Evolutionary conservation across 345 rosid species (phyloP).

Genomic region (Hirschfeldia incana): DNA sequence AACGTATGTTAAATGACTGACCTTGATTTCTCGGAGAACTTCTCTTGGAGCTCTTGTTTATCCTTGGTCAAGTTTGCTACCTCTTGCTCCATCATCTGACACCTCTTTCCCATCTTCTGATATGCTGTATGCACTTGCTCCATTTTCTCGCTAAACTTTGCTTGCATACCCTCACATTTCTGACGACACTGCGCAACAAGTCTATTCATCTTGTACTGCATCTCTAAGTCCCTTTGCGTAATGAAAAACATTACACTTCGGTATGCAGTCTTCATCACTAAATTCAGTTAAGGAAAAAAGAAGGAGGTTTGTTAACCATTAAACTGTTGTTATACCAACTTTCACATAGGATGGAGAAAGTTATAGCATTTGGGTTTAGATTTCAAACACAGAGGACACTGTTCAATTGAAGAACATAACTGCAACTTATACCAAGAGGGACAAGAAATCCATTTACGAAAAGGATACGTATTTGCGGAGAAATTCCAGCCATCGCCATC

Average conservation of each 20-base stretch:
- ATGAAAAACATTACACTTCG: conserved; percentile 84
- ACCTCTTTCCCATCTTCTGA: conserved; percentile 82
- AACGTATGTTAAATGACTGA: conserved; percentile 26
- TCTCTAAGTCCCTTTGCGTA: conserved; percentile 87
- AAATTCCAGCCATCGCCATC: conserved; percentile 94
- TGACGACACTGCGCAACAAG: conserved; percentile 76
- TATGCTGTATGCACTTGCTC: conserved; percentile 91
- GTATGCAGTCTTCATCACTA: conserved; percentile 93
- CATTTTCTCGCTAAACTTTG: conserved; percentile 82
- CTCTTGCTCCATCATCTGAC: conserved; percentile 95
- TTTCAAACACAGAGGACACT: not conserved
- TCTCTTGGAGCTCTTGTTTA: conserved; percentile 94
- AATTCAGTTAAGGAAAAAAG: conserved; percentile 47
- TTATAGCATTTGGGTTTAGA: not conserved
- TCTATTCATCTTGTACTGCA: conserved; percentile 88
- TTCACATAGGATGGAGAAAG: not conserved
- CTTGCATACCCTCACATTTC: conserved; percentile 89
- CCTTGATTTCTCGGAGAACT: conserved; percentile 93
- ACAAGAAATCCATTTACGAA: conserved; percentile 41
- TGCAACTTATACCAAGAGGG: conserved; percentile 5
- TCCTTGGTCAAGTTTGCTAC: conserved; percentile 78
- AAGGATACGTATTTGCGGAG: conserved; percentile 94
- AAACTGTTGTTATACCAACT: not conserved
- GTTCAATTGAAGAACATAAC: not conserved
- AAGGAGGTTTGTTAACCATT: conserved; percentile 4